Evolutionary conservation across 257 asterid genomes (phyloP).

Genomic region (Fraxinus excelsior): DNA sequence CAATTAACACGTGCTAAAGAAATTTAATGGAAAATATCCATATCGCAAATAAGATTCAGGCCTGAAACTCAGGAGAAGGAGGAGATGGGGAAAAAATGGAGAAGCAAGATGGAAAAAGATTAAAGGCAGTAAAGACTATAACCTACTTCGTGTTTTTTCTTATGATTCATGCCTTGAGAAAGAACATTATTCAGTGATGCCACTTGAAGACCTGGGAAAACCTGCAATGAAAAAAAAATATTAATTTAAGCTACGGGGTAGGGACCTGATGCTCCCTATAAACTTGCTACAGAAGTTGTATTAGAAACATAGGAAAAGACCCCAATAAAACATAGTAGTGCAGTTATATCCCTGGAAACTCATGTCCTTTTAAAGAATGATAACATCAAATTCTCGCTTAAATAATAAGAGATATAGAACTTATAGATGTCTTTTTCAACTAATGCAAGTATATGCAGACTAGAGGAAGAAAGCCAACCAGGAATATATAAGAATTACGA

Average conservation of each 20-base stretch:
- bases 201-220: slow-evolving; percentile 56
- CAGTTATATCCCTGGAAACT: slow-evolving; percentile 10
- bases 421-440: slow-evolving; percentile 20
- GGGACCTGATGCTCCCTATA: slow-evolving; percentile 8
- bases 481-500: background rate
- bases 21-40: slow-evolving; percentile 14
- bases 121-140: slow-evolving; percentile 9
- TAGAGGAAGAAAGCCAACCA: background rate
- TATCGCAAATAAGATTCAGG: slow-evolving; percentile 13
- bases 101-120: slow-evolving; percentile 18
- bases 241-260: slow-evolving; percentile 7
- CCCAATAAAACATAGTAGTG: background rate
- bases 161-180: slow-evolving; percentile 89
- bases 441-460: background rate
- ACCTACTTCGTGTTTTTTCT: slow-evolving; percentile 93
- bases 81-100: slow-evolving; percentile 20
- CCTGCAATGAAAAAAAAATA: slow-evolving; percentile 44
- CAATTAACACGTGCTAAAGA: slow-evolving; percentile 9
- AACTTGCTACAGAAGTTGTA: slow-evolving; percentile 11
- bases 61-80: background rate
- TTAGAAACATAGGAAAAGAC: slow-evolving; percentile 6
- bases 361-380: slow-evolving; percentile 3
- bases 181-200: slow-evolving; percentile 64
- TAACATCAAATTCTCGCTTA: slow-evolving; percentile 2
- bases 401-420: slow-evolving; percentile 12